Evolutionary conservation across 2,329 filamentous ascomycete species (phyloP), one percentile per base, ranked within the genome.

Genomic region (Arachnopeziza araneosa): DNA sequence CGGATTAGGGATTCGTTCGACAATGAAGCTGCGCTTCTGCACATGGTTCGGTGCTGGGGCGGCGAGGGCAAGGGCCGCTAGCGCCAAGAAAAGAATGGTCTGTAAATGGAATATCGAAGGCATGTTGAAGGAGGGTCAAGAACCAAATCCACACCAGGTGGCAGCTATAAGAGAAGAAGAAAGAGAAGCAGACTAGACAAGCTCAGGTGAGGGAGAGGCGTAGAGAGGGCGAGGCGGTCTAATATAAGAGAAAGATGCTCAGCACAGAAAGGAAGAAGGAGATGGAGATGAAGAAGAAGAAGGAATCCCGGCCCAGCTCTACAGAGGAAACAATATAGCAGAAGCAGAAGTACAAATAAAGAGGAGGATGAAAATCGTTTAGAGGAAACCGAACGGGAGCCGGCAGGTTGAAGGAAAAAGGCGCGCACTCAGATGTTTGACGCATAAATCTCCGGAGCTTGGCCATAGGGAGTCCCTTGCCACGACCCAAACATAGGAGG

Each of bases 41-140:
- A 67, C 52, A 66, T 85, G 86, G 56, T 77, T 75, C 36, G 84
- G 68, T 65, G 69, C 75, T 44, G 86, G 70, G 60, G 71, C 77
- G 26, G 82, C 79, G 50, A 81, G 71, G 59, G 75, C 76, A 52
- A 79, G 67, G 50, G 79, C 73, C 48, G 75, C 75, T 60, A 84
- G 71, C 71, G 78, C 75, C 63, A 81, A 68, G 60, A 82, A 68
- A 64, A 80, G 64, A 59, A 78, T 63, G 56, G 77, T 56, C 58
- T 67, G 66, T 24, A 72, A 55, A 60, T 66, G 64, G 22, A 70
- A 24, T 61, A 68, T 64, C 23, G 71, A 70, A 68, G 62, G 69
- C 70, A 73, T 72, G 12, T 56, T 69, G 61, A 63, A 55, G 60
- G 60, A 50, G 51, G 30, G 50, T 53, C 26, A 44, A 58, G 30